These are phyloP conservation scores for Salix purpurea DNA, from an alignment of 345 rosid species.

Conservation along the genomic window DNA sequence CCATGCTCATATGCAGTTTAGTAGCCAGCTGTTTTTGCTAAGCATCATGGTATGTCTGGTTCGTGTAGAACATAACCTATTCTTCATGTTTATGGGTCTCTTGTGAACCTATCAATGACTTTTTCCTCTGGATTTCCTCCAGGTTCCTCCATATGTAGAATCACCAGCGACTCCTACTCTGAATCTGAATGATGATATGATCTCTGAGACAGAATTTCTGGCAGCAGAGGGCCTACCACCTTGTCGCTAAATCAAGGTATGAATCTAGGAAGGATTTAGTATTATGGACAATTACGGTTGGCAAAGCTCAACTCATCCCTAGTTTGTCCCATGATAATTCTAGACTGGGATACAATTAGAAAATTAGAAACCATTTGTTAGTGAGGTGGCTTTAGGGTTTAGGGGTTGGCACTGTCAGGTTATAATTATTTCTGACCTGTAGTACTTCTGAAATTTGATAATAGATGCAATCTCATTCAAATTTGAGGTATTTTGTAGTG, in stretches of 20 bases:
- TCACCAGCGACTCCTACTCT: conserved; percentile 20
- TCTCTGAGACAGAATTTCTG: conserved; percentile 16
- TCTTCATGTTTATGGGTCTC: background rate
- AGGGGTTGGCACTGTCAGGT: background rate
- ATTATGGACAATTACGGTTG: background rate
- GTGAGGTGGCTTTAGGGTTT: background rate
- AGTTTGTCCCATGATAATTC: background rate
- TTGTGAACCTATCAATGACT: background rate
- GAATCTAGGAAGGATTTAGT: background rate
- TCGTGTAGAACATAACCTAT: background rate
- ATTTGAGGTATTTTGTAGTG: background rate
- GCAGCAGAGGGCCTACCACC: conserved; percentile 13
- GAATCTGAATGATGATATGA: conserved; percentile 36
- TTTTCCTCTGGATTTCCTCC: conserved; percentile 5
- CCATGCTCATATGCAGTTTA: background rate
- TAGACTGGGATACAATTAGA: background rate
- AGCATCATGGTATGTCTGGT: conserved; percentile 1
- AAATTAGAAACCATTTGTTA: background rate
- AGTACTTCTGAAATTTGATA: background rate
- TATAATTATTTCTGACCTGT: background rate
- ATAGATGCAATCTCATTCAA: background rate
- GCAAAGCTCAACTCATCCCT: background rate
- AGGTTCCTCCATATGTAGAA: conserved; percentile 35
- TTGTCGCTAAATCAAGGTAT: conserved; percentile 40
- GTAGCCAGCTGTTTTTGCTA: background rate